A percentile compares a stretch with the other conserved stretches of the same genome.
Conservation (phyloP, 208 protist genomes). For the Leishmania gerbilli region DNA sequence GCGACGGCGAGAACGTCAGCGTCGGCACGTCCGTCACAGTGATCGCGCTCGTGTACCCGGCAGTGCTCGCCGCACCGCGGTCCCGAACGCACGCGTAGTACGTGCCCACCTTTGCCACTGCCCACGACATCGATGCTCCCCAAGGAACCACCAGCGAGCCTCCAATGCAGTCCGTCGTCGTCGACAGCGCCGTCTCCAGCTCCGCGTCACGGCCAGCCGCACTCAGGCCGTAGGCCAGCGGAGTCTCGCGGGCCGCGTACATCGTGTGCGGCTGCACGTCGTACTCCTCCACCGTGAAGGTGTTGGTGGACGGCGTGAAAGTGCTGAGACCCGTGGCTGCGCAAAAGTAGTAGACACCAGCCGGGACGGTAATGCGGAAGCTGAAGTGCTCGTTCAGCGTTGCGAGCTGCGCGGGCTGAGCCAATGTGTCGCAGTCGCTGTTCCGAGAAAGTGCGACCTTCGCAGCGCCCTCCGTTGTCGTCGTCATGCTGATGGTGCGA, state of each 20-base stretch:
- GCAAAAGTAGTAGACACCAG: background rate
- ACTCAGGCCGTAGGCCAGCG: background rate
- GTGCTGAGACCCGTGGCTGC: background rate
- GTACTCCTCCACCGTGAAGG: slow-evolving; percentile 14
- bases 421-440: slow-evolving; percentile 2
- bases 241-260: background rate
- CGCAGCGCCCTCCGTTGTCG: background rate
- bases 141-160: background rate
- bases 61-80: background rate
- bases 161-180: background rate
- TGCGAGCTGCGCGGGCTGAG: slow-evolving; percentile 3
- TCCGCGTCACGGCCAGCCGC: background rate
- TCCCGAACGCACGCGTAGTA: slow-evolving; percentile 58
- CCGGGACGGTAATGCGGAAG: background rate
- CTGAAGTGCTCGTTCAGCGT: background rate
- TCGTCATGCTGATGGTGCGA: slow-evolving; percentile 4
- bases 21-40: slow-evolving; percentile 32
- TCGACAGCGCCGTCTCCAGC: slow-evolving; percentile 10
- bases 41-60: slow-evolving; percentile 22
- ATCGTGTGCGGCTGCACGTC: slow-evolving; percentile 16
- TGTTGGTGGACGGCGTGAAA: background rate
- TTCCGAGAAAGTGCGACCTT: background rate
- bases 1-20: slow-evolving; percentile 25
- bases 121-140: slow-evolving; percentile 14
- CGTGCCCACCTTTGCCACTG: slow-evolving; percentile 13